Base-by-base conservation (phyloP, 352 stramenopile genomes). In the Phytophthora hybrid region DNA sequence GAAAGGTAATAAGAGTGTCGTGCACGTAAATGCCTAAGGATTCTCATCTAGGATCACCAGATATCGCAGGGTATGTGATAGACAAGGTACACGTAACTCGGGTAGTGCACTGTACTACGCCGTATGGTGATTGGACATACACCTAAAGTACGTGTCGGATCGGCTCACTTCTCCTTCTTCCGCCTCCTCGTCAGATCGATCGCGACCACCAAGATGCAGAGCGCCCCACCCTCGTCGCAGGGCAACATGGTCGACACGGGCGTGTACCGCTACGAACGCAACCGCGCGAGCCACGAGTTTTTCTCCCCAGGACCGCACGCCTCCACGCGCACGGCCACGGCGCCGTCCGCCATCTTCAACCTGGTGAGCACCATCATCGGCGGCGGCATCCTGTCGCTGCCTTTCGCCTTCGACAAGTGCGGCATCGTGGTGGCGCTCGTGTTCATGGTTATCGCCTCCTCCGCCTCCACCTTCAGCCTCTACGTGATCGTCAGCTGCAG, bases 401-500 rank as follows among this genome's bases (percentile, higher is more conserved):
- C 91, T 21, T 97, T 93, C 62, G 91, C 91, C 52, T 93, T 97
- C 71, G 89, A 95, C 66, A 93, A 96, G 73, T 95, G 87, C 73
- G 91, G 91, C 3, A 76, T 96, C 31, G 79, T 95, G n/a, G 81
- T 96, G 21, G 90, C 90, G 9, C 66, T 92, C 13, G 63, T 95
- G 23, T 88, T 97, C 66, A 94, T 95, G 83, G 62, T 89, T 54
- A 71, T 93, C 34, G 90, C 85, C 18, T 83, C 89, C 4, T 78
- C 88, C 4, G 87, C 87, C 5, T 96, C 90, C 51, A 93, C 86
- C 53, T 95, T 97, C 54, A 97, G 83, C 58, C 78, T 93, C 55
- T 96, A 97, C 72, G 83, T 97, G 44, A 87, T 97, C 51, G 86
- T 97, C 54, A 97, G 91, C 72, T 95, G 89, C 74, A 96, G 88